Evolutionary conservation across 2,329 filamentous ascomycete species (phyloP).

Genomic region (Claviceps pazoutovae): DNA sequence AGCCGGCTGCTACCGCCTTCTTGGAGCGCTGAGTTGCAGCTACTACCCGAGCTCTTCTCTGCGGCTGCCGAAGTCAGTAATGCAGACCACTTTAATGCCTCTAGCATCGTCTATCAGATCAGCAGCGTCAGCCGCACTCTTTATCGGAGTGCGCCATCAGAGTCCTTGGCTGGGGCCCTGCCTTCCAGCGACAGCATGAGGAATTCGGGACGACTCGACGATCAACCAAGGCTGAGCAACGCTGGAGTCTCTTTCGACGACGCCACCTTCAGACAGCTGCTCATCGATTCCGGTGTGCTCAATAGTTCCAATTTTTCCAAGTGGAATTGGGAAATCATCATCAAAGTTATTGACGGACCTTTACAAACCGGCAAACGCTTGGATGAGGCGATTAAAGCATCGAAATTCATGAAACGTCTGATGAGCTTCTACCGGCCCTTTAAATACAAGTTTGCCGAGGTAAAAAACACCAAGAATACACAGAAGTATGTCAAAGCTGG

Average conservation of each 20-base stretch:
- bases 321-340: conserved; percentile 94
- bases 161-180: conserved; percentile 22
- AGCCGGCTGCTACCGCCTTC: conserved; percentile 69
- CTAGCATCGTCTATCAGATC: conserved; percentile 90
- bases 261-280: conserved; percentile 47
- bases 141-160: conserved; percentile 56
- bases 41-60: conserved; percentile 73
- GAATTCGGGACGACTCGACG: conserved; percentile 38
- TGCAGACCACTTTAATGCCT: conserved; percentile 65
- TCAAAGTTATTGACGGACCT: conserved; percentile 83
- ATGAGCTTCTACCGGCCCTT: conserved; percentile 94
- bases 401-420: conserved; percentile 90
- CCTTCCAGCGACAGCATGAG: conserved; percentile 31
- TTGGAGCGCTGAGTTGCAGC: conserved; percentile 74
- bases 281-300: conserved; percentile 71
- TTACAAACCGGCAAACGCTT: conserved; percentile 80
- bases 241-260: conserved; percentile 39
- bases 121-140: conserved; percentile 92
- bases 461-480: conserved; percentile 80
- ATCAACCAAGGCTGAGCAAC: conserved; percentile 35
- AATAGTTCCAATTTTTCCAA: conserved; percentile 83
- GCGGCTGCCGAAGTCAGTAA: conserved; percentile 59
- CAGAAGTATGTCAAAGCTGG: conserved; percentile 88
- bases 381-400: conserved; percentile 86
- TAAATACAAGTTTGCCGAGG: conserved; percentile 86